Conservation (phyloP, 805 yeast genomes). For the Priceomyces carsonii region DNA sequence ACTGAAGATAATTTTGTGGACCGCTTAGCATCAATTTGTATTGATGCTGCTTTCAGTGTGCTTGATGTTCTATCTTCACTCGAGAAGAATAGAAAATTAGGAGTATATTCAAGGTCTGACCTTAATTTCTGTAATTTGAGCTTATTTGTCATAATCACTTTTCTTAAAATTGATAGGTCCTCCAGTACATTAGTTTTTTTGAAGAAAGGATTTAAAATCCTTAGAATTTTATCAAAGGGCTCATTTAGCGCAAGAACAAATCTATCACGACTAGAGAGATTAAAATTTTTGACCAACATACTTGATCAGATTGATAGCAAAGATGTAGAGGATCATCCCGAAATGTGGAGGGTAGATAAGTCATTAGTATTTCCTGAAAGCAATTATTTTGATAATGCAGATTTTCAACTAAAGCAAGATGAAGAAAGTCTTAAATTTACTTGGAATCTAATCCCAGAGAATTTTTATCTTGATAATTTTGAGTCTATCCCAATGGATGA, state of each 20-base stretch:
- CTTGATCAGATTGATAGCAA: too few species aligned
- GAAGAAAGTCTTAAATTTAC: too few species aligned
- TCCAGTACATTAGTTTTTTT: conserved; percentile 13
- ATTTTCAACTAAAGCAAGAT: too few species aligned
- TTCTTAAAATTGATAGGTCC: conserved; percentile 13
- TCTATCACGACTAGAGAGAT: not conserved
- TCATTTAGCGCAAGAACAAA: conserved; percentile 14
- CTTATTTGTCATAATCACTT: conserved; percentile 13
- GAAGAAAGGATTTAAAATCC: conserved; percentile 13
- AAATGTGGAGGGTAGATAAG: too few species aligned
- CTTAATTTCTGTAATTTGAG: conserved; percentile 15
- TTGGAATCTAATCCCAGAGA: too few species aligned
- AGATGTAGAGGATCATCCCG: too few species aligned
- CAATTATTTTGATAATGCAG: not conserved
- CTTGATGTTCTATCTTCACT: conserved; percentile 14
- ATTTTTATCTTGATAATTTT: too few species aligned
- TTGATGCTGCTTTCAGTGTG: conserved; percentile 16
- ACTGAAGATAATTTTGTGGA: conserved; percentile 13
- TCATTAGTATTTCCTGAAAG: too few species aligned
- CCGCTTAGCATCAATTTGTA: conserved; percentile 14
- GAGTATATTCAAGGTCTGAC: conserved; percentile 16
- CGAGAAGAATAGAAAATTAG: conserved; percentile 12
- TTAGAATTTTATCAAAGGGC: conserved; percentile 12
- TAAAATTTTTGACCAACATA: not conserved
- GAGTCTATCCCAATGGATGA: too few species aligned